Conservation (phyloP, 129 eudicot genomes). For the Erigeron canadensis region DNA sequence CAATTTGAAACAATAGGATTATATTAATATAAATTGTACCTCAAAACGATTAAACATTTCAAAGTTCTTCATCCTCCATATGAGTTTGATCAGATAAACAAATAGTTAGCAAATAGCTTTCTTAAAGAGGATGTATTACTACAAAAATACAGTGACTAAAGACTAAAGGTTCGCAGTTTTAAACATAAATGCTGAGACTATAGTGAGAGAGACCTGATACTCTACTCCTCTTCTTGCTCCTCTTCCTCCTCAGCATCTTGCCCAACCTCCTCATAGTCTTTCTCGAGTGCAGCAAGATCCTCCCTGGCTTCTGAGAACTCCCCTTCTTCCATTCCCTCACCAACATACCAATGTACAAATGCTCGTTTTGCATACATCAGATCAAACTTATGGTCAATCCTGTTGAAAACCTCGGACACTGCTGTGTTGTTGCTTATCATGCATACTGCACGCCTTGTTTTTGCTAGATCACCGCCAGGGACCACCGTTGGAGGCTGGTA, state of each 20-base stretch:
- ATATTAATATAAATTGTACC: no score
- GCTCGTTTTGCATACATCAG: conserved; percentile 28
- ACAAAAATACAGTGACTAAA: no score
- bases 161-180: background rate
- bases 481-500: conserved; percentile 26
- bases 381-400: conserved; percentile 33
- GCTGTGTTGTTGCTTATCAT: conserved; percentile 34
- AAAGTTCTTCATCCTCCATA: no score
- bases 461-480: conserved; percentile 31
- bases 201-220: background rate
- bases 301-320: conserved; percentile 30
- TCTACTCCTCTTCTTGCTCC: conserved; percentile 15
- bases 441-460: conserved; percentile 23
- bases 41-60: no score
- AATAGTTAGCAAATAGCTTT: no score
- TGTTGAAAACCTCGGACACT: conserved; percentile 21
- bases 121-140: no score
- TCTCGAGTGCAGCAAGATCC: conserved; percentile 28
- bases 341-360: conserved; percentile 29
- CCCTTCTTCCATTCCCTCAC: conserved; percentile 33
- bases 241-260: conserved; percentile 18
- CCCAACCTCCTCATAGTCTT: conserved; percentile 28
- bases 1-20: no score
- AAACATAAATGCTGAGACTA: background rate
- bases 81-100: no score